Evolutionary conservation across 2,329 filamentous ascomycete genomes (phyloP).

Genomic region (Lasiodiplodia sp.): DNA sequence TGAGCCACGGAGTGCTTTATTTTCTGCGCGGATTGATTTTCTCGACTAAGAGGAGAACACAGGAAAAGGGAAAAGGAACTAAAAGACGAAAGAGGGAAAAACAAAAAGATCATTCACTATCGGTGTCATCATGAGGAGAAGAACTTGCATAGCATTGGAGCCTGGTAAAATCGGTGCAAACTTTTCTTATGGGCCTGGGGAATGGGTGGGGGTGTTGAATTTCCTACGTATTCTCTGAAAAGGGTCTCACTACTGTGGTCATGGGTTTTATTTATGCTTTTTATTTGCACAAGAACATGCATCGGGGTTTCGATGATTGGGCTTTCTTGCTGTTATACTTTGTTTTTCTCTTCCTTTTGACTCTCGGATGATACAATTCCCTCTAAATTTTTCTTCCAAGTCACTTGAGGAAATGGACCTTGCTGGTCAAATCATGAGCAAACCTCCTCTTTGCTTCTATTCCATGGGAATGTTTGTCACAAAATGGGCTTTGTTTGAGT

Average conservation of each 20-base stretch:
- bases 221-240: conserved; percentile 10
- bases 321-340: conserved; percentile 4
- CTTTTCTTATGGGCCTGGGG: conserved; percentile 22
- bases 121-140: conserved; percentile 21
- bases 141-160: conserved; percentile 30
- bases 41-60: conserved; percentile 5
- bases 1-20: conserved; percentile 12
- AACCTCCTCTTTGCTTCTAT: background rate
- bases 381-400: background rate
- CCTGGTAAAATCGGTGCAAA: conserved; percentile 28
- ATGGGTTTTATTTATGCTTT: background rate
- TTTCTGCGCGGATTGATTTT: conserved; percentile 22
- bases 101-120: conserved; percentile 19
- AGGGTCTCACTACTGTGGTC: background rate
- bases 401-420: background rate
- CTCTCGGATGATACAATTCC: background rate
- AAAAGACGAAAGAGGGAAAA: background rate
- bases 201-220: conserved; percentile 2
- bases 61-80: background rate
- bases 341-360: background rate
- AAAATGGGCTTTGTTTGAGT: background rate
- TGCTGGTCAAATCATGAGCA: background rate
- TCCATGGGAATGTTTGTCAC: background rate
- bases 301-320: background rate
- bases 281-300: background rate